Evolutionary conservation across 2,329 filamentous ascomycete genomes (phyloP).

Genomic region (Daldinia sp.): DNA sequence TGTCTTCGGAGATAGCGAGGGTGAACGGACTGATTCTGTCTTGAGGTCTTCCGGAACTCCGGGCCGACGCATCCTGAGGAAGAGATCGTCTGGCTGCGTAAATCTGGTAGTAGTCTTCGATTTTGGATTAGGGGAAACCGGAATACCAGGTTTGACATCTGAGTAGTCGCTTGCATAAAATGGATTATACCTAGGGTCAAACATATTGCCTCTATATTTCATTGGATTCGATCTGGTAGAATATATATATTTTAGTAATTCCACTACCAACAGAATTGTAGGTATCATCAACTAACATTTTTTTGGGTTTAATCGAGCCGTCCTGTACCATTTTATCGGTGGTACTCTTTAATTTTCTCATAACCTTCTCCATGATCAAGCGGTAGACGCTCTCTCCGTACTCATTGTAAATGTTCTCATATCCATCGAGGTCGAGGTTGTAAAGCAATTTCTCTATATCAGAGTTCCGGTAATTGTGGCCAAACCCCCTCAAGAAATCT

Average conservation of each 20-base stretch:
- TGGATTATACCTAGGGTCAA: not conserved
- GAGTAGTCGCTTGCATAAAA: not conserved
- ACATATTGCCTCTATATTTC: not conserved
- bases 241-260: not conserved
- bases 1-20: not conserved
- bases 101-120: not conserved
- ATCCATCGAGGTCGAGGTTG: slow-evolving; percentile 38
- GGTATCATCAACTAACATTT: slow-evolving; percentile 11
- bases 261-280: not conserved
- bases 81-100: not conserved
- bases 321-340: slow-evolving; percentile 20
- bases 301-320: slow-evolving; percentile 11
- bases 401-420: slow-evolving; percentile 25
- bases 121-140: not conserved
- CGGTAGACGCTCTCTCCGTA: slow-evolving; percentile 28
- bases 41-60: too few relatives aligned
- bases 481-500: slow-evolving; percentile 24
- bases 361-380: slow-evolving; percentile 34
- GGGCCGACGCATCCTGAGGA: not conserved
- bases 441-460: slow-evolving; percentile 27
- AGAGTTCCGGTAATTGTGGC: slow-evolving; percentile 20
- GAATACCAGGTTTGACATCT: not conserved
- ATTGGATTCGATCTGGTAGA: not conserved
- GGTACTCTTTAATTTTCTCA: slow-evolving; percentile 27
- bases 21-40: not conserved